Evolutionary conservation across 2,329 filamentous ascomycete genomes (phyloP).

Genomic region (Tympanopsis confertula): DNA sequence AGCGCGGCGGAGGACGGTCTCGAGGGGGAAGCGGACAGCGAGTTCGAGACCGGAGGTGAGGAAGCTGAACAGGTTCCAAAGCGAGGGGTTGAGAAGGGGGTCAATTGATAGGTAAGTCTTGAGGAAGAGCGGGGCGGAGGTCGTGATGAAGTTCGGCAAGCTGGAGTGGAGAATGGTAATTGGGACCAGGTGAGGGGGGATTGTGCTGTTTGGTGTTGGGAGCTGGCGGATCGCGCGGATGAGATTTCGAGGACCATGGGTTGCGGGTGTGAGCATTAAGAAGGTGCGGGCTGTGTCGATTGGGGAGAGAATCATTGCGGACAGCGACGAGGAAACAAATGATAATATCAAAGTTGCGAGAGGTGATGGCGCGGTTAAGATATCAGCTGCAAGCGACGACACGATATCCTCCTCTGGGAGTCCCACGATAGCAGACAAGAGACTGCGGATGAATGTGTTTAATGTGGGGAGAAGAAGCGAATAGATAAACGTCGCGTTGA

Average conservation of each 20-base stretch:
- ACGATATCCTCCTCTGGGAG: conserved; percentile 34
- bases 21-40: conserved; percentile 52
- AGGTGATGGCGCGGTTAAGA: conserved; percentile 44
- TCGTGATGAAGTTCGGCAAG: conserved; percentile 46
- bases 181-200: conserved; percentile 39
- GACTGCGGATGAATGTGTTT: conserved; percentile 51
- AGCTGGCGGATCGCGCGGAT: conserved; percentile 46
- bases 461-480: conserved; percentile 50
- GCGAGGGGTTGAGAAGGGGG: conserved; percentile 44
- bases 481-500: conserved; percentile 57
- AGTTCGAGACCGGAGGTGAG: conserved; percentile 46
- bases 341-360: conserved; percentile 41
- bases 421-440: conserved; percentile 52
- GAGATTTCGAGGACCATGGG: conserved; percentile 48
- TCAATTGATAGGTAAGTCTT: conserved; percentile 48
- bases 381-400: conserved; percentile 28
- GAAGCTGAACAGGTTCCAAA: conserved; percentile 49
- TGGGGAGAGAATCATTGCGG: conserved; percentile 48
- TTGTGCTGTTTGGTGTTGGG: conserved; percentile 31
- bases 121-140: conserved; percentile 47
- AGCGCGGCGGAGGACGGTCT: conserved; percentile 53
- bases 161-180: conserved; percentile 52
- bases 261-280: conserved; percentile 49
- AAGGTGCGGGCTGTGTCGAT: conserved; percentile 53
- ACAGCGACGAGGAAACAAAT: conserved; percentile 18